Percentiles rank a stretch among this genome's conserved stretches.
phyloP scores from a whole-genome alignment of 2,329 filamentous ascomycete genomes.

The Hypoxylon sp. region DNA sequence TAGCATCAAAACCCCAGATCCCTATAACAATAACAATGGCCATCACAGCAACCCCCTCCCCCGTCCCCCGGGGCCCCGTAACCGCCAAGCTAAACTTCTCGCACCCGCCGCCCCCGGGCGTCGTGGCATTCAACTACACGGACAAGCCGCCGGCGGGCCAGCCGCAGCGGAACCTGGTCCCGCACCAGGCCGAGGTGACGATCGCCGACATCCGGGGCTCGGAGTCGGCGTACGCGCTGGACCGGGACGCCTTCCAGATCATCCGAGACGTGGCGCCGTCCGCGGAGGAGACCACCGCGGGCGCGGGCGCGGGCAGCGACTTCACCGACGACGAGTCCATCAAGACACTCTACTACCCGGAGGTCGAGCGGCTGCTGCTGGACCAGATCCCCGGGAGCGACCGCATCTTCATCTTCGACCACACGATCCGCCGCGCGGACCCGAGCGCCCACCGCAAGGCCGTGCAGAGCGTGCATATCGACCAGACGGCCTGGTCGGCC shows the following conservation, averaged over 20 bases:
- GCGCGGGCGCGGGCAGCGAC: constrained; percentile 60
- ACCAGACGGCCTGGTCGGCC: constrained; percentile 77
- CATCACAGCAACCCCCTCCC: constrained; percentile 45
- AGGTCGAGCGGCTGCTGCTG: constrained; percentile 77
- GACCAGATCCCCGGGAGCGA: constrained; percentile 71
- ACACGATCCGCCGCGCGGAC: constrained; percentile 78
- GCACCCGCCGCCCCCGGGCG: constrained; percentile 65
- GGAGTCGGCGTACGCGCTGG: constrained; percentile 72
- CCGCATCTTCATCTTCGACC: constrained; percentile 81
- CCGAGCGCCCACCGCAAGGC: constrained; percentile 70
- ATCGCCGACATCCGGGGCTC: constrained; percentile 78
- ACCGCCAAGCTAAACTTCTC: constrained; percentile 73
- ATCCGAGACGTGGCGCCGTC: constrained; percentile 66
- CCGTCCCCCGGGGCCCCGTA: constrained; percentile 66
- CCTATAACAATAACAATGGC: constrained; percentile 47
- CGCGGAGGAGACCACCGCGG: constrained; percentile 2
- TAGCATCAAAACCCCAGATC: not conserved
- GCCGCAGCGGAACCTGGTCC: constrained; percentile 71
- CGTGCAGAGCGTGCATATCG: constrained; percentile 79
- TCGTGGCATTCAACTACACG: constrained; percentile 72
- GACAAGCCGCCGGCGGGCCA: constrained; percentile 67
- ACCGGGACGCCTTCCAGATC: constrained; percentile 78
- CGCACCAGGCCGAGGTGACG: constrained; percentile 58
- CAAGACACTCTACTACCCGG: constrained; percentile 79
- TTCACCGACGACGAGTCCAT: constrained; percentile 78